These are phyloP conservation scores for Trametes coccinea DNA, from an alignment of 768 basidiomycete genomes.

Conservation along the genomic window DNA sequence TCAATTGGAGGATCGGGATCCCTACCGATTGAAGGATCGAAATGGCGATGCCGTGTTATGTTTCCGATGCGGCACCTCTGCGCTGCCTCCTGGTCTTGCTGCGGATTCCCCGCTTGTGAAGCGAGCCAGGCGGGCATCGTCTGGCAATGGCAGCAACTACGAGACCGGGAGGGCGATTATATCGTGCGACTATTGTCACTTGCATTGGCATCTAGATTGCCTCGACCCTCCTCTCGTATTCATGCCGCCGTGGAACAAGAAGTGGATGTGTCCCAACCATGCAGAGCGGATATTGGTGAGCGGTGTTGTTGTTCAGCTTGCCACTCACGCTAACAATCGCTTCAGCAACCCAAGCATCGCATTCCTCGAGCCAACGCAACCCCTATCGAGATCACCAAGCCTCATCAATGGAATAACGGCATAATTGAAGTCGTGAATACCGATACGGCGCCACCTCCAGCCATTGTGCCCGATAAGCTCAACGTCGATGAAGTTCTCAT, in stretches of 20 bases:
- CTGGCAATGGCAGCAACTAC: conserved; percentile 38
- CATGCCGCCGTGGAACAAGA: conserved; percentile 85
- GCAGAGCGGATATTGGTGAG: conserved; percentile 83
- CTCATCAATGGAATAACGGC: conserved; percentile 83
- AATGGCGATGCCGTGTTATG: conserved; percentile 85
- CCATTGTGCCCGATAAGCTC: conserved; percentile 42
- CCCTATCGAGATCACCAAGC: conserved; percentile 74
- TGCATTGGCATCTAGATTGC: conserved; percentile 98
- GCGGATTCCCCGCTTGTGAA: conserved; percentile 55
- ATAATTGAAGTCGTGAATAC: conserved; percentile 85
- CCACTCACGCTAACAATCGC: conserved; percentile 18
- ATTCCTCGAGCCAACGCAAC: conserved; percentile 69
- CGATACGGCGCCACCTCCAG: conserved; percentile 46
- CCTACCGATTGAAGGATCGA: conserved; percentile 81
- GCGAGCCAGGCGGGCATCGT: conserved; percentile 50
- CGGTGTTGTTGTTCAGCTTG: conserved; percentile 20
- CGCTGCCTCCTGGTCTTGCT: conserved; percentile 56
- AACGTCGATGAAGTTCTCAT: conserved; percentile 82
- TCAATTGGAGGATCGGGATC: conserved; percentile 89
- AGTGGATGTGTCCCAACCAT: conserved; percentile 99
- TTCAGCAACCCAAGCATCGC: conserved; percentile 75
- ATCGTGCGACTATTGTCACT: conserved; percentile 92
- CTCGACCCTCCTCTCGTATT: conserved; percentile 84
- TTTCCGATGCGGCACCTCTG: conserved; percentile 84
- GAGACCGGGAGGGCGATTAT: conserved; percentile 76